These are phyloP conservation scores for Warburgia ugandensis DNA, from an alignment of 164 flowering plant genomes.

Conservation along the genomic window DNA sequence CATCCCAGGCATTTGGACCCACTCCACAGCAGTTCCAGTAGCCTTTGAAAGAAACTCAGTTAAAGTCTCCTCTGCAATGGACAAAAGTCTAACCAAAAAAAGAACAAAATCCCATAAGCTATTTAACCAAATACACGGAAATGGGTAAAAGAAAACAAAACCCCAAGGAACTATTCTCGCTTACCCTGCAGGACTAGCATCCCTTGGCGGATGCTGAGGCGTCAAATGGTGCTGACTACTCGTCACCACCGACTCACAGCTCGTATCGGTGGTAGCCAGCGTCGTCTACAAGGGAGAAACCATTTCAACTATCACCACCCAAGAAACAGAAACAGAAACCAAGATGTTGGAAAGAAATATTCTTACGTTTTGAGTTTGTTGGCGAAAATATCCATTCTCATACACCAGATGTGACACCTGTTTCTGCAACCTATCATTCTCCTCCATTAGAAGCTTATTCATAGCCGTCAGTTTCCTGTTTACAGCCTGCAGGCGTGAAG, in stretches of 20 bases:
- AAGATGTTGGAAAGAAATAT: neutral
- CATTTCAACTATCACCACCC: neutral
- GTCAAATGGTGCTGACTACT: conserved; percentile 83
- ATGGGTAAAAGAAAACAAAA: neutral
- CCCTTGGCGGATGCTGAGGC: conserved; percentile 90
- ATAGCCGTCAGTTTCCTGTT: conserved; percentile 86
- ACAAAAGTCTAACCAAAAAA: conserved; percentile 62
- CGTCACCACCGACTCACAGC: conserved; percentile 95
- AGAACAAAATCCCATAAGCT: conserved; percentile 19
- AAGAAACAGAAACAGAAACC: neutral
- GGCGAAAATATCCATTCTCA: conserved; percentile 86
- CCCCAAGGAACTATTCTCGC: conserved; percentile 29
- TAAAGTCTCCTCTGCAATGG: conserved; percentile 96
- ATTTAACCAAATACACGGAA: neutral
- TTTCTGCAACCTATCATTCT: conserved; percentile 92
- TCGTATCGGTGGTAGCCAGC: conserved; percentile 72
- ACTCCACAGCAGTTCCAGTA: conserved; percentile 97
- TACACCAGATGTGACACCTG: conserved; percentile 90
- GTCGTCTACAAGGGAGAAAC: conserved; percentile 39
- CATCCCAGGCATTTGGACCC: conserved; percentile 99
- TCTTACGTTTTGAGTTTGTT: conserved; percentile 71
- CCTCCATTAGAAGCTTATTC: conserved; percentile 96
- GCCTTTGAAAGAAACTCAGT: conserved; percentile 96
- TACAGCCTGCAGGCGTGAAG: conserved; percentile 81
- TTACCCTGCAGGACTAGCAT: conserved; percentile 98